Percentiles rank a stretch among this genome's conserved stretches.
These are phyloP conservation scores for Vitis amurensis DNA, from an alignment of 164 flowering plant genomes.

Conservation along the genomic window DNA sequence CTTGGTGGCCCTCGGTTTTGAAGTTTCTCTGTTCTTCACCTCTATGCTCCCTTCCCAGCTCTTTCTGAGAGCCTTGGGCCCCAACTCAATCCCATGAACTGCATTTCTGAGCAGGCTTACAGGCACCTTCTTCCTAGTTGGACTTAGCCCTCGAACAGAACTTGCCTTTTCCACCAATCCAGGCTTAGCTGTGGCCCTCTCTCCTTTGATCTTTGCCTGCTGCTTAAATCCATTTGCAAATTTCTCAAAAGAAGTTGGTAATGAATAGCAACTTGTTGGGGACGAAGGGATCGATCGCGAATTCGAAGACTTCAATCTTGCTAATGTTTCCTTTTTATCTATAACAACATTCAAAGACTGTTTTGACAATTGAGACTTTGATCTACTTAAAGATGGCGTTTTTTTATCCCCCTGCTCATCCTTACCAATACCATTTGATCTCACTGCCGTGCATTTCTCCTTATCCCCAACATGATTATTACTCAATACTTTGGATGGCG, in stretches of 20 bases:
- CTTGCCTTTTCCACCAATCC: conserved; percentile 53
- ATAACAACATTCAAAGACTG: conserved; percentile 28
- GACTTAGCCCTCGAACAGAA: conserved; percentile 47
- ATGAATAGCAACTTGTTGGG: conserved; percentile 87
- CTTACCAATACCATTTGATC: conserved; percentile 29
- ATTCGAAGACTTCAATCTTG: conserved; percentile 46
- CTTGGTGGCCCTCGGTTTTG: conserved; percentile 45
- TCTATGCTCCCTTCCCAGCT: conserved; percentile 98
- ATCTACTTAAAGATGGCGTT: conserved; percentile 31
- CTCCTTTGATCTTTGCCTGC: conserved; percentile 63
- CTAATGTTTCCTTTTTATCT: conserved; percentile 52
- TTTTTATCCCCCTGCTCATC: conserved; percentile 50
- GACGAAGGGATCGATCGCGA: conserved; percentile 79
- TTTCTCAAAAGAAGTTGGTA: conserved; percentile 92
- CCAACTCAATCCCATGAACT: conserved; percentile 66
- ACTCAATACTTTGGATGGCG: conserved; percentile 27
- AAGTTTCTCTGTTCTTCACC: conserved; percentile 54
- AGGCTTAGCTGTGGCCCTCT: conserved; percentile 20
- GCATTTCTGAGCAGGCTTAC: conserved; percentile 38
- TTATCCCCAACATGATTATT: conserved; percentile 30
- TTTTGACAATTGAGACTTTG: conserved; percentile 62
- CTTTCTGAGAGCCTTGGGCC: conserved; percentile 83
- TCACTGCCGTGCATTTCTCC: conserved; percentile 31
- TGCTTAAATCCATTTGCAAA: conserved; percentile 77
- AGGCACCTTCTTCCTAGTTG: conserved; percentile 38